Base-by-base conservation (phyloP, 176 grass and related monocot species). In the Olyra latifolia region DNA sequence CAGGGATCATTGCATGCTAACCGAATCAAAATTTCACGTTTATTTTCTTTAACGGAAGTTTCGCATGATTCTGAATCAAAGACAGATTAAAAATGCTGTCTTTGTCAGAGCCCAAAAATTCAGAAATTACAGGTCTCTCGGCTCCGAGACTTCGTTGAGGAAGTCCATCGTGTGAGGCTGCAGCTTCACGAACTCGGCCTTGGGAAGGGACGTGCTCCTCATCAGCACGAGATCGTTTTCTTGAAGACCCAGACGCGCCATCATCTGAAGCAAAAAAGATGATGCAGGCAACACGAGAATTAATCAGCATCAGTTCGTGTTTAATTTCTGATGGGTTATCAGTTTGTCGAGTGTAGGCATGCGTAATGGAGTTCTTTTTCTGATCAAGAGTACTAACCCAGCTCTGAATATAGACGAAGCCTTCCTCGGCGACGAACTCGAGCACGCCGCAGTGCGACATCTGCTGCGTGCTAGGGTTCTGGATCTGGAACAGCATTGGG, bases 371-470 rank as follows among this genome's bases (percentile, higher is more conserved):
- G 7, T 45, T 27, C 7, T 69, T 23, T 15, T 35, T 35, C 32
- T 35, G 1, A 35, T 35, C 32, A 4, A 27, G 2, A 28, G 23
- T 22, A 43, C 25, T n/a, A 84, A 95, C 93, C 86, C 86, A 83
- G 22, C 76, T 62, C n/a, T 86, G 92, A 60, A 98, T 78, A 79
- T 98, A 82, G 49, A 95, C 86, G 86, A 86, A 91, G 15, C 96
- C 96, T 62, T 98, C 96, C 1, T 95, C 84, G 63, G 88, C 86
- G 84, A 65, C 53, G 71, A 95, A 98, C 76, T 89, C 90, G 52
- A 86, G 75, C 69, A 98, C 88, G 74, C 96, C 79, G 56, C 84
- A 83, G 78, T 91, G 88, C 5, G 84, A 91, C 79, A 59, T 32
- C 32, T 69, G 75, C 3, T 15, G 69, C 0, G 81, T 87, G 45